Evolutionary conservation across 1,284 basidiomycete species (phyloP), one percentile per base, ranked within the genome.

Genomic region (Neonothopanus nambi): DNA sequence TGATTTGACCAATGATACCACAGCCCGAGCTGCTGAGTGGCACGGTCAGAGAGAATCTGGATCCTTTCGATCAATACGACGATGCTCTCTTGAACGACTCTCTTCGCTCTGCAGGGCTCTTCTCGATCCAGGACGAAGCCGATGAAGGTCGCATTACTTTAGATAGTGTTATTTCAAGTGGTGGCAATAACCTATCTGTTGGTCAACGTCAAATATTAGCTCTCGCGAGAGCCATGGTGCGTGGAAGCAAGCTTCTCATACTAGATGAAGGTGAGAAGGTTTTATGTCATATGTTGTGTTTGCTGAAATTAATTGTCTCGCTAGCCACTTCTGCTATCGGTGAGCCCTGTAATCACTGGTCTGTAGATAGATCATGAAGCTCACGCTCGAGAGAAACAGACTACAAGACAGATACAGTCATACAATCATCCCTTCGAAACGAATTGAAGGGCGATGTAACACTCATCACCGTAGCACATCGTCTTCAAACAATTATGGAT

Each of bases 11-110:
- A 12, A 26, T 7, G 2, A 3, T 49, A 21, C 21, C 26, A 13
- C 51, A 84, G 78, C 89, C 91, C 8, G 85, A 88, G 58, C 72
- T 87, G 0, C 68, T 88, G 38, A 80, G 78, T 54, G 86, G 82
- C 12, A 76, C 79, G 0, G 65, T 87, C 21, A 72, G 82, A 11
- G 68, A 78, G 48, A 85, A 85, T 61, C 65, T 88, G 7, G 86
- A 87, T 62, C 90, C 91, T 0, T 93, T 92, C 64, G 80, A 78
- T 6, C 78, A 87, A 63, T 77, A 85, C 62, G 87, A 90, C 48
- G 91, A 93, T 64, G 79, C 79, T 0, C 71, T 69, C 3, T 68
- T 86, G 45, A 82, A 84, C 54, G 71, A 72, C 51, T 79, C 84
- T 2, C 66, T 87, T 1, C 75, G 77, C 13, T 70, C 81, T 18